Evolutionary conservation across 192 early-diverging fungal genomes (phyloP).

Genomic region (Cetraspora pellucida): DNA sequence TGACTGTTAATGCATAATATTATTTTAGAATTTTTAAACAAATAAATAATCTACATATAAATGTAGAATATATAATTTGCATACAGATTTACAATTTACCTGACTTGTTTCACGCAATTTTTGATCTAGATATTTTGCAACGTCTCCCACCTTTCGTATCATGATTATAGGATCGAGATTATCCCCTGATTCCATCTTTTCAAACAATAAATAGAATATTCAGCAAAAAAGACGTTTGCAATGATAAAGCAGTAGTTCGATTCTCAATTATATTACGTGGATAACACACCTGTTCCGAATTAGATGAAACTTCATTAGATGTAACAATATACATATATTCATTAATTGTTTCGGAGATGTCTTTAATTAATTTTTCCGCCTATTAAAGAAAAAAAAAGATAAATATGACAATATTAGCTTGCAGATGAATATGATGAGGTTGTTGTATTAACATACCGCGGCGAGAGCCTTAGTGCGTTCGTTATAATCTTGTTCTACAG

Average conservation of each 20-base stretch:
- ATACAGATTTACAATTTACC: neutral
- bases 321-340: neutral
- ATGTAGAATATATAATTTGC: neutral
- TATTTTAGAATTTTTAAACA: neutral
- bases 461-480: neutral
- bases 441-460: neutral
- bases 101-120: slow-evolving; percentile 16
- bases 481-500: neutral
- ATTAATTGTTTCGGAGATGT: neutral
- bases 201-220: too few species aligned
- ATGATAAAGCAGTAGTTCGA: too few species aligned
- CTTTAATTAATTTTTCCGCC: neutral
- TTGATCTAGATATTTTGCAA: neutral
- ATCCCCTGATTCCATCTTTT: neutral
- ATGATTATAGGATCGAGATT: slow-evolving; percentile 13
- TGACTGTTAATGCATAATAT: too few species aligned
- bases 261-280: too few species aligned
- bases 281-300: slow-evolving; percentile 1
- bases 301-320: neutral
- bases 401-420: too few species aligned
- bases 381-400: neutral
- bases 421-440: neutral
- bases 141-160: slow-evolving; percentile 10
- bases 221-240: too few species aligned
- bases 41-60: neutral